phyloP scores from a whole-genome alignment of 2,329 filamentous ascomycete genomes.

The Curvularia sp. region DNA sequence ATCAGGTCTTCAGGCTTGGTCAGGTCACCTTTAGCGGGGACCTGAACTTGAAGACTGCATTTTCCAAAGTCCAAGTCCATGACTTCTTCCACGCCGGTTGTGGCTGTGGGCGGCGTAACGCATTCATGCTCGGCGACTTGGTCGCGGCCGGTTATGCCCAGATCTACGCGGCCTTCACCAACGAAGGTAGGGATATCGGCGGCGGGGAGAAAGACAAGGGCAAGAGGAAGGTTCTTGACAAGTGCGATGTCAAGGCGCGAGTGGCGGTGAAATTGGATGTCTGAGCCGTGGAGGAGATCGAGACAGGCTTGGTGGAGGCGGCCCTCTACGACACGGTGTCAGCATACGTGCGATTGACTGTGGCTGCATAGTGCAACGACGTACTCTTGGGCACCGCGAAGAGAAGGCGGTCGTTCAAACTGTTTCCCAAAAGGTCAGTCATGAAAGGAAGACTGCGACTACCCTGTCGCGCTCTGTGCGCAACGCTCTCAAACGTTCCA shows the following conservation, averaged over 20 bases:
- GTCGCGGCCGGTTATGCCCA: conserved; percentile 94
- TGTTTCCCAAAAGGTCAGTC: conserved; percentile 57
- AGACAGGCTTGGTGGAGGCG: conserved; percentile 87
- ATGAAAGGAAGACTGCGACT: conserved; percentile 49
- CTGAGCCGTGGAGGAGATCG: conserved; percentile 89
- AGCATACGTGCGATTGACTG: conserved; percentile 8
- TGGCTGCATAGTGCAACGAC: conserved; percentile 48
- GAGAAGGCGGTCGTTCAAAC: conserved; percentile 88
- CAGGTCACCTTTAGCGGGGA: conserved; percentile 82
- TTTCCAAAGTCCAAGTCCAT: conserved; percentile 89
- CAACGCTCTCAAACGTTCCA: conserved; percentile 31
- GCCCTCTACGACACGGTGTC: conserved; percentile 70
- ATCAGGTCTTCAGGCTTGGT: conserved; percentile 76
- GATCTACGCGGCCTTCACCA: conserved; percentile 88
- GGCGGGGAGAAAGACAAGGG: conserved; percentile 94
- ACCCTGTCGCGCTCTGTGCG: conserved; percentile 37
- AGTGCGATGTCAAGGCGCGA: conserved; percentile 95
- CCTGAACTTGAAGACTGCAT: conserved; percentile 96
- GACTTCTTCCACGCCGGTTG: conserved; percentile 76
- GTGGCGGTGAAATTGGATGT: conserved; percentile 96
- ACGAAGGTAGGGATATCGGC: conserved; percentile 98
- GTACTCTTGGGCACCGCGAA: conserved; percentile 98
- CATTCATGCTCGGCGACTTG: conserved; percentile 92
- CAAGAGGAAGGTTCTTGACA: conserved; percentile 95
- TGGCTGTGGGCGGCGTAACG: conserved; percentile 56